Conservation (phyloP, 2,329 filamentous ascomycete genomes). For the Botrytis medusae region DNA sequence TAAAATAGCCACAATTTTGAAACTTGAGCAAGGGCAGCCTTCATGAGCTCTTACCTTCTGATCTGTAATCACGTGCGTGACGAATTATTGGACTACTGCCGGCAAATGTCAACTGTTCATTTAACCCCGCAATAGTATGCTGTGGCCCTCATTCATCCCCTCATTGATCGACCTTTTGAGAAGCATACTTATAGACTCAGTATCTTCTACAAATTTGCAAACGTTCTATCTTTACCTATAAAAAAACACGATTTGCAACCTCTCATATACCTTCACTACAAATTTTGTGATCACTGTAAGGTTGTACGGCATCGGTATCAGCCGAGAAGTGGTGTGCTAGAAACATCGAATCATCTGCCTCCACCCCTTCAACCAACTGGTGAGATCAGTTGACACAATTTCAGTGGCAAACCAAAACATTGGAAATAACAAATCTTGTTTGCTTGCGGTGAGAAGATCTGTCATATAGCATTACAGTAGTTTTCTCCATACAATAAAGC, state of each 20-base stretch:
- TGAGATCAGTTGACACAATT: background rate
- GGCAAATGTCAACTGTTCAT: background rate
- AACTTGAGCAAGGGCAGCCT: background rate
- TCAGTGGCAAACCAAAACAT: background rate
- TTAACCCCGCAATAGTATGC: slow-evolving; percentile 10
- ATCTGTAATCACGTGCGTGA: background rate
- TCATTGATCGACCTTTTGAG: slow-evolving; percentile 11
- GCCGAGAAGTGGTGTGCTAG: slow-evolving; percentile 12
- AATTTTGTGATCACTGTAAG: background rate
- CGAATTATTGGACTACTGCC: slow-evolving; percentile 2
- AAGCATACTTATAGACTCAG: background rate
- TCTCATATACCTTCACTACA: background rate
- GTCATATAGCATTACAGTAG: background rate
- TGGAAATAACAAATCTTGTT: background rate
- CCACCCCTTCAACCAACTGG: background rate
- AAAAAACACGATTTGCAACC: background rate
- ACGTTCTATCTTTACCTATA: background rate
- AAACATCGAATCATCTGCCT: slow-evolving; percentile 4
- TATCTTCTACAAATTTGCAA: background rate
- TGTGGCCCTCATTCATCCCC: slow-evolving; percentile 6
- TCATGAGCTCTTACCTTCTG: background rate
- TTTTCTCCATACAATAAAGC: background rate
- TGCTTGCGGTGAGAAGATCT: background rate
- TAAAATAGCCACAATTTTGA: background rate
- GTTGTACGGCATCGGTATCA: slow-evolving; percentile 1